Conservation (phyloP, 1,284 basidiomycete genomes). For the Stygiomarasmius scandens region DNA sequence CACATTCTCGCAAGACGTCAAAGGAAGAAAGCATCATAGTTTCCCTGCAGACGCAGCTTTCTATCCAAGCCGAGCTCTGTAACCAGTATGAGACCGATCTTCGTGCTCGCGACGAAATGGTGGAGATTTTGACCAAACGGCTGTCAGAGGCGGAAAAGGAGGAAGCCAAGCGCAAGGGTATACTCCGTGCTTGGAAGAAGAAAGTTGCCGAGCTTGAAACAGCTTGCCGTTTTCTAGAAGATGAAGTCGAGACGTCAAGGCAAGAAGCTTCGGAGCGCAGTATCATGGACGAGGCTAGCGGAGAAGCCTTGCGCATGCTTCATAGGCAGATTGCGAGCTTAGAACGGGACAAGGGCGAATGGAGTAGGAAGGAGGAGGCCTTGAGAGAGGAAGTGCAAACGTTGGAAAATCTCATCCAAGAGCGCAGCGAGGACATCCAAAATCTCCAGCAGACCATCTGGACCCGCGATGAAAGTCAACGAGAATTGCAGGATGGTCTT, state of each 20-base stretch:
- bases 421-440: slow-evolving; percentile 42
- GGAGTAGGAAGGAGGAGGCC: slow-evolving; percentile 43
- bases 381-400: slow-evolving; percentile 45
- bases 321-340: slow-evolving; percentile 64
- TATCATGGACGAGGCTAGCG: slow-evolving; percentile 77
- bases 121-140: slow-evolving; percentile 58
- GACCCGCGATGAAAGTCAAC: slow-evolving; percentile 53
- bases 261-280: slow-evolving; percentile 72
- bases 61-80: slow-evolving; percentile 68
- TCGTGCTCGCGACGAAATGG: slow-evolving; percentile 67
- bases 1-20: slow-evolving; percentile 63
- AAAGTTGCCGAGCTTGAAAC: slow-evolving; percentile 72
- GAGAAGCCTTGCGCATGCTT: slow-evolving; percentile 66
- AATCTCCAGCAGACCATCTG: slow-evolving; percentile 51
- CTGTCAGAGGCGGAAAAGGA: slow-evolving; percentile 60
- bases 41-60: slow-evolving; percentile 70
- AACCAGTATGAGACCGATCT: slow-evolving; percentile 76
- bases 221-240: slow-evolving; percentile 63
- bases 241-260: slow-evolving; percentile 67
- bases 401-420: slow-evolving; percentile 40
- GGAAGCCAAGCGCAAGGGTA: slow-evolving; percentile 54
- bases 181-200: slow-evolving; percentile 67
- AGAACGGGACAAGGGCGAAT: slow-evolving; percentile 60
- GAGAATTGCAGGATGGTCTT: slow-evolving; percentile 53
- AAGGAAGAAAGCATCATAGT: slow-evolving; percentile 71